These are phyloP conservation scores for Lindgomyces ingoldianus DNA, from an alignment of 495 filamentous ascomycete genomes.

Conservation along the genomic window DNA sequence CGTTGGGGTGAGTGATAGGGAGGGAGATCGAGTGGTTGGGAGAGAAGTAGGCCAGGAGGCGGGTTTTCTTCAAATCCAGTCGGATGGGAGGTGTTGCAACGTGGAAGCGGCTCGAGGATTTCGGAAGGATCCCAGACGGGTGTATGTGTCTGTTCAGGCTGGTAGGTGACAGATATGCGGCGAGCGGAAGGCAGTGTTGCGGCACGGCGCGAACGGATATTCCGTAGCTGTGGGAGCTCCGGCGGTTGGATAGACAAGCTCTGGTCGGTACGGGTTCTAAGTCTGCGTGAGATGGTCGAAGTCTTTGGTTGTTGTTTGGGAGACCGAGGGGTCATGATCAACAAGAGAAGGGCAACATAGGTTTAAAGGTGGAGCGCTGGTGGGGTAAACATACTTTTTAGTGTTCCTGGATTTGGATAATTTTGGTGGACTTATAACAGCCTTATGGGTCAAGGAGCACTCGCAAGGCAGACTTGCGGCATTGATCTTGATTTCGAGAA, in stretches of 20 bases:
- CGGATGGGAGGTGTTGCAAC: constrained; percentile 31
- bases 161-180: constrained; percentile 34
- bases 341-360: constrained; percentile 27
- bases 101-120: constrained; percentile 26
- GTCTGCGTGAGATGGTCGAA: constrained; percentile 38
- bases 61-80: constrained; percentile 16
- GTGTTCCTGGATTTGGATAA: constrained; percentile 28
- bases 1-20: constrained; percentile 25
- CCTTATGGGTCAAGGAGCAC: constrained; percentile 27
- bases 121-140: constrained; percentile 28
- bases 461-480: constrained; percentile 33
- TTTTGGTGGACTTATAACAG: constrained; percentile 29
- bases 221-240: constrained; percentile 28
- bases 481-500: constrained; percentile 24
- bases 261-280: constrained; percentile 32
- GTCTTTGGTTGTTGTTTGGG: constrained; percentile 34
- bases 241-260: constrained; percentile 31
- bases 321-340: constrained; percentile 39
- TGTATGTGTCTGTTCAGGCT: constrained; percentile 18
- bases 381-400: constrained; percentile 34
- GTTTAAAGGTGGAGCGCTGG: constrained; percentile 18
- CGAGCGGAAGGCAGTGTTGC: constrained; percentile 25
- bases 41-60: constrained; percentile 25
- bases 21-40: constrained; percentile 26
- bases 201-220: constrained; percentile 33